Conservation (phyloP, 108 stramenopile genomes). For the Nitzschia sp. region DNA sequence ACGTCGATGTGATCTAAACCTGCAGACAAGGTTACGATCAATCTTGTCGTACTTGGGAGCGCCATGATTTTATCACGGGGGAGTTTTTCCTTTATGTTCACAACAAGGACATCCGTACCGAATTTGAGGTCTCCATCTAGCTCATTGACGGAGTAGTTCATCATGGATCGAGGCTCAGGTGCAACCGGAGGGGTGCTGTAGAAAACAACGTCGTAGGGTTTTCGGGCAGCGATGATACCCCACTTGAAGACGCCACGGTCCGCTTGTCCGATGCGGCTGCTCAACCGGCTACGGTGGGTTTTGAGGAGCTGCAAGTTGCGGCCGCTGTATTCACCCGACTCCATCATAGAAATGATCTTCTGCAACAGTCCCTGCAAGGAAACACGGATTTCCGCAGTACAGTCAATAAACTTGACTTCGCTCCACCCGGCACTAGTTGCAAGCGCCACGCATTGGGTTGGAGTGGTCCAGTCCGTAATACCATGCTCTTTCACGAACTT, state of each 20-base stretch:
- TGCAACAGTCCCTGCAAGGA: constrained; percentile 54
- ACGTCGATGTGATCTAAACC: constrained; percentile 67
- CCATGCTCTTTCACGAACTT: constrained; percentile 43
- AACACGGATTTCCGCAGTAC: constrained; percentile 49
- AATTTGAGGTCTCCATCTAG: constrained; percentile 23
- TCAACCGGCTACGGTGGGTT: constrained; percentile 44
- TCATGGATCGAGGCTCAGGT: constrained; percentile 22
- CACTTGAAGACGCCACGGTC: constrained; percentile 64
- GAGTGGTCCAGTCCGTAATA: constrained; percentile 59
- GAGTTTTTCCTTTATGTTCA: constrained; percentile 53
- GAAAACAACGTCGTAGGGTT: constrained; percentile 44
- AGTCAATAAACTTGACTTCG: constrained; percentile 54
- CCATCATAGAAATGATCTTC: constrained; percentile 46
- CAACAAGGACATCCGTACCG: constrained; percentile 47
- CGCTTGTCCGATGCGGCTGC: constrained; percentile 46
- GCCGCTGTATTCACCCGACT: constrained; percentile 31
- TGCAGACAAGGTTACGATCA: constrained; percentile 59
- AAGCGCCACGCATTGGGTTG: constrained; percentile 36
- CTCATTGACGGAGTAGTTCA: constrained; percentile 34
- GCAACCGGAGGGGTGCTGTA: constrained; percentile 42
- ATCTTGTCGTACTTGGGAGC: constrained; percentile 41
- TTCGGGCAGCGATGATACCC: constrained; percentile 57
- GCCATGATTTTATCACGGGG: constrained; percentile 37
- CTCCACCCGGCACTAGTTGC: constrained; percentile 42
- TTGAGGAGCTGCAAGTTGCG: constrained; percentile 30